These are phyloP conservation scores for Lonicera japonica DNA, from an alignment of 129 eudicot genomes.

Conservation along the genomic window DNA sequence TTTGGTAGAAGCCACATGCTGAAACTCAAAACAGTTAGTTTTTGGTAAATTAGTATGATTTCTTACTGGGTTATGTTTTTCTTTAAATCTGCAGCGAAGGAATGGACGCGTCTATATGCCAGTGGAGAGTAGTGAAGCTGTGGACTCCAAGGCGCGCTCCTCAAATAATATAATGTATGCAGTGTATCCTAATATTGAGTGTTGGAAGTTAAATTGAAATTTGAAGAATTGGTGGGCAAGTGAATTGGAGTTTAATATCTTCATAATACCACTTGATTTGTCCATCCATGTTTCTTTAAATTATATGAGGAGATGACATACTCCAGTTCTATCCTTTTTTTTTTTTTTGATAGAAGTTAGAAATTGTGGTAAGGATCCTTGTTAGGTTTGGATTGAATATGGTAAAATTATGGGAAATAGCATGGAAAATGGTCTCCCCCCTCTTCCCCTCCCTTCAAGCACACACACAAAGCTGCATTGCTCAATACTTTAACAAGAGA, in stretches of 20 bases:
- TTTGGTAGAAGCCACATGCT: no score
- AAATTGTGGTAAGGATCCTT: background rate
- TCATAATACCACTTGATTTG: constrained; percentile 3
- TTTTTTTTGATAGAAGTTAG: background rate
- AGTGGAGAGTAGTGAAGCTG: constrained; percentile 51
- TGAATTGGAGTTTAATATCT: constrained; percentile 8
- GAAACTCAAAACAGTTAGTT: no score
- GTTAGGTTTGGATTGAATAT: background rate
- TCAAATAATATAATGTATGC: constrained; percentile 14
- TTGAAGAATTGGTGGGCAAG: background rate
- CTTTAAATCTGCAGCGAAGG: constrained; percentile 56
- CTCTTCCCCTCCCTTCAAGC: no score
- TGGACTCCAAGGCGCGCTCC: background rate
- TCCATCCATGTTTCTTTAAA: constrained; percentile 3
- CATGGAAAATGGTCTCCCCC: background rate
- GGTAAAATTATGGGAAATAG: background rate
- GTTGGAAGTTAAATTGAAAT: constrained; percentile 3
- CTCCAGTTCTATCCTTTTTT: background rate
- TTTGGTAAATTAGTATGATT: background rate
- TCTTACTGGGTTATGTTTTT: background rate
- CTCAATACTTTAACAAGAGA: no score
- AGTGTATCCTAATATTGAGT: constrained; percentile 19
- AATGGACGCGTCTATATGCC: constrained; percentile 88
- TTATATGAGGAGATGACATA: constrained; percentile 13
- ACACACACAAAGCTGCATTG: no score